phyloP scores from a whole-genome alignment of 108 stramenopile genomes.

The Pseudonitzschia multiseries region DNA sequence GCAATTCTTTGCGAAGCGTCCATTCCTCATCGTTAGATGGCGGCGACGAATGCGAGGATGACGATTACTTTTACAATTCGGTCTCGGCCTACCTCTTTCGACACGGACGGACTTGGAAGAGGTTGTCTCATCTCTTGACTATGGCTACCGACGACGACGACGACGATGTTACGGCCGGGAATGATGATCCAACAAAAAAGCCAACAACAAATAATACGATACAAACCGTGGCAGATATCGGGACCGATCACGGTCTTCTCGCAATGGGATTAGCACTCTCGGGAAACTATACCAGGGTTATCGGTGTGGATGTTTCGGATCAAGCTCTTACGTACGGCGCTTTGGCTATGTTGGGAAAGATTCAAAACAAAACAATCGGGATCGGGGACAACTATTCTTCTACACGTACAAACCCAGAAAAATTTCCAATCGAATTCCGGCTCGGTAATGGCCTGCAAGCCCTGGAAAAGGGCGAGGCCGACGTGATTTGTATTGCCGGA shows the following conservation, averaged over 20 bases:
- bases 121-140: constrained; percentile 19
- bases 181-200: too few relatives aligned
- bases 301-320: constrained; percentile 70
- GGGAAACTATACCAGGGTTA: constrained; percentile 53
- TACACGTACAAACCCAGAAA: background rate
- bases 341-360: constrained; percentile 20
- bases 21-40: background rate
- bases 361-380: background rate
- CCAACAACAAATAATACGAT: background rate
- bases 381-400: background rate
- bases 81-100: constrained; percentile 8
- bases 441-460: constrained; percentile 61
- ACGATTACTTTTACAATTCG: background rate
- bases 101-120: constrained; percentile 25
- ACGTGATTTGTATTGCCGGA: constrained; percentile 75
- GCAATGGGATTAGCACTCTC: constrained; percentile 64
- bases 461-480: constrained; percentile 58
- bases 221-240: constrained; percentile 65
- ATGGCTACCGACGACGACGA: constrained; percentile 15
- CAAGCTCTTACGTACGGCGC: constrained; percentile 57
- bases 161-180: background rate
- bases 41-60: background rate
- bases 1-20: background rate
- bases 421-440: constrained; percentile 64
- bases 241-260: constrained; percentile 81